These are phyloP conservation scores for Cucumis variabilis DNA, from an alignment of 331 rosid species.

Conservation along the genomic window DNA sequence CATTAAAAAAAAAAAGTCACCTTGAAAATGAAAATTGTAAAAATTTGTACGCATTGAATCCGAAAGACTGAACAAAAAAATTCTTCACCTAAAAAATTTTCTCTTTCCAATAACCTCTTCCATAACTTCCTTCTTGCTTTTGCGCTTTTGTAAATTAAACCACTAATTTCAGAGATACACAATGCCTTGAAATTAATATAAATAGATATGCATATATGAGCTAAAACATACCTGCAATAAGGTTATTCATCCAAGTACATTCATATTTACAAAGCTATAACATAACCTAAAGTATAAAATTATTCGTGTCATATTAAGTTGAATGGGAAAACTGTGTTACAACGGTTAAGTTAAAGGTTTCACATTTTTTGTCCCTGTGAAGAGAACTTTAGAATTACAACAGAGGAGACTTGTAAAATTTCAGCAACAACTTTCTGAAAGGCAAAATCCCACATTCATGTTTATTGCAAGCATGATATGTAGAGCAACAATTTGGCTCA, in stretches of 20 bases:
- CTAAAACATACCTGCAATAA: too few species aligned
- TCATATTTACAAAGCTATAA: neutral
- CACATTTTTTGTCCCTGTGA: neutral
- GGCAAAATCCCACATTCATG: neutral
- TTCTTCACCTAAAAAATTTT: slow-evolving; percentile 69
- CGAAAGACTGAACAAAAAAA: slow-evolving; percentile 29
- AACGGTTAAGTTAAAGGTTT: neutral
- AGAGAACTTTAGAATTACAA: neutral
- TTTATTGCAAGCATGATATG: neutral
- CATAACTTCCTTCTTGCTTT: slow-evolving; percentile 91
- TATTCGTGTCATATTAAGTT: neutral
- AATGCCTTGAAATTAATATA: neutral
- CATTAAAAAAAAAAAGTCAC: too few species aligned
- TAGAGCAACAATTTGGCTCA: neutral
- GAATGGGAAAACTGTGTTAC: neutral
- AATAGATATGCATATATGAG: neutral
- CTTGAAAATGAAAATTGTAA: neutral
- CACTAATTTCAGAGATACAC: neutral
- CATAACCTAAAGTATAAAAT: slow-evolving; percentile 7
- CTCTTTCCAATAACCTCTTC: slow-evolving; percentile 77
- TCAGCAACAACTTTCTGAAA: neutral
- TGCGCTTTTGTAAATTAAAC: slow-evolving; percentile 61
- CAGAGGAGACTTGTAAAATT: neutral
- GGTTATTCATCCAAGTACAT: neutral
- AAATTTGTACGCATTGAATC: neutral